These are phyloP conservation scores for Naganishia randhawae DNA, from an alignment of 768 basidiomycete species.

Conservation along the genomic window DNA sequence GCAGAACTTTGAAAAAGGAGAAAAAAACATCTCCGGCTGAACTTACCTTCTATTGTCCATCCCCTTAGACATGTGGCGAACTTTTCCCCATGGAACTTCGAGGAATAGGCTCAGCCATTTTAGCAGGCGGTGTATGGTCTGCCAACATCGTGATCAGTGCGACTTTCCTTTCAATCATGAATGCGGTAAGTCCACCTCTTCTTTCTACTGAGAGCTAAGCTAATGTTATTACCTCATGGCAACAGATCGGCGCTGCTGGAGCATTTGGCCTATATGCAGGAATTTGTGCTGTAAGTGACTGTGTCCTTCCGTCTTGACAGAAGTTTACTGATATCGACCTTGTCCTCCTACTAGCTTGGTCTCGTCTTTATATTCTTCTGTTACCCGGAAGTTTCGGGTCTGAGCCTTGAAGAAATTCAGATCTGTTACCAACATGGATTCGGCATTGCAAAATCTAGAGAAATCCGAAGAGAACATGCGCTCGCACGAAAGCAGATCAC, in stretches of 20 bases:
- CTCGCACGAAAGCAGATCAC: neutral
- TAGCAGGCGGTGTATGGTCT: slow-evolving; percentile 54
- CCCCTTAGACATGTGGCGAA: slow-evolving; percentile 55
- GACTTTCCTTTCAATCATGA: slow-evolving; percentile 39
- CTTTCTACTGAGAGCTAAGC: neutral
- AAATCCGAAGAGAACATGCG: slow-evolving; percentile 34
- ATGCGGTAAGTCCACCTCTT: slow-evolving; percentile 3
- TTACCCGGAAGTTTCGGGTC: slow-evolving; percentile 38
- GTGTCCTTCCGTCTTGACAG: neutral
- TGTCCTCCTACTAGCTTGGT: slow-evolving; percentile 27
- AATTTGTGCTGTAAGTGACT: slow-evolving; percentile 33
- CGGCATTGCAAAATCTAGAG: slow-evolving; percentile 34
- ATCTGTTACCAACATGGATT: slow-evolving; percentile 39
- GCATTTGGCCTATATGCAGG: slow-evolving; percentile 34
- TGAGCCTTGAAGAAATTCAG: slow-evolving; percentile 38
- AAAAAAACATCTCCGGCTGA: neutral
- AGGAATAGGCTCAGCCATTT: slow-evolving; percentile 70
- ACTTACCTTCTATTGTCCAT: neutral
- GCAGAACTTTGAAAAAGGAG: neutral
- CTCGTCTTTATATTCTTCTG: slow-evolving; percentile 41
- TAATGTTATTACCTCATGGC: slow-evolving; percentile 28
- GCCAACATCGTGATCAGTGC: slow-evolving; percentile 41
- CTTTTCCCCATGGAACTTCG: slow-evolving; percentile 75
- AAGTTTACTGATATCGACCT: neutral
- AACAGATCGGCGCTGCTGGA: slow-evolving; percentile 16